Conservation (phyloP, 2,329 filamentous ascomycete genomes). For the Basipetospora chlamydospora region DNA sequence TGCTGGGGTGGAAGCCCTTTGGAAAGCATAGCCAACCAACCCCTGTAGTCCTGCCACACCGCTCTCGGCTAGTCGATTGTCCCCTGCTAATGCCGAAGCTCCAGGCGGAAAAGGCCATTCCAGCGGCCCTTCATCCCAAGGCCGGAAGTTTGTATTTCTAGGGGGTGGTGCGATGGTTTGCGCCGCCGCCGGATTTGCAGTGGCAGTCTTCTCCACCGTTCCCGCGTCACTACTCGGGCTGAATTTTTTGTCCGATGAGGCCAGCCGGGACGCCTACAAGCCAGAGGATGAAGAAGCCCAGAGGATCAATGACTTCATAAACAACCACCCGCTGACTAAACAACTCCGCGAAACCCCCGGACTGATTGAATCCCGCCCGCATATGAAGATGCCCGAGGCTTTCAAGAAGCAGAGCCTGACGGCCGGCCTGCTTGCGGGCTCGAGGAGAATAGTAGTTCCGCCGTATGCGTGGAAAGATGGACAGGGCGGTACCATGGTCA, state of each 20-base stretch:
- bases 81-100: too few species aligned
- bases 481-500: constrained; percentile 53
- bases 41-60: too few species aligned
- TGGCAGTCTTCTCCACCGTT: constrained; percentile 8
- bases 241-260: constrained; percentile 41
- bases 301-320: constrained; percentile 59
- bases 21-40: too few species aligned
- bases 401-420: constrained; percentile 67
- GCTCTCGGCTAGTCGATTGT: too few species aligned
- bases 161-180: constrained; percentile 1
- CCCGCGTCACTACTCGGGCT: constrained; percentile 8
- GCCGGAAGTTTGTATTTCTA: too few species aligned
- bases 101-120: too few species aligned
- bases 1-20: too few species aligned
- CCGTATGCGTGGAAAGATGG: constrained; percentile 64
- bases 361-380: constrained; percentile 65
- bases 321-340: constrained; percentile 58
- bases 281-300: constrained; percentile 37
- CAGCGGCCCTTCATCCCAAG: too few species aligned
- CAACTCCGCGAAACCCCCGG: constrained; percentile 51
- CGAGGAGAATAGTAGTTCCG: constrained; percentile 64
- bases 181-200: constrained; percentile 1
- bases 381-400: constrained; percentile 65
- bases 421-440: constrained; percentile 61
- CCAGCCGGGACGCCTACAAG: constrained; percentile 54